Conservation (phyloP, 1,284 basidiomycete species). For the Vanrija sp. region DNA sequence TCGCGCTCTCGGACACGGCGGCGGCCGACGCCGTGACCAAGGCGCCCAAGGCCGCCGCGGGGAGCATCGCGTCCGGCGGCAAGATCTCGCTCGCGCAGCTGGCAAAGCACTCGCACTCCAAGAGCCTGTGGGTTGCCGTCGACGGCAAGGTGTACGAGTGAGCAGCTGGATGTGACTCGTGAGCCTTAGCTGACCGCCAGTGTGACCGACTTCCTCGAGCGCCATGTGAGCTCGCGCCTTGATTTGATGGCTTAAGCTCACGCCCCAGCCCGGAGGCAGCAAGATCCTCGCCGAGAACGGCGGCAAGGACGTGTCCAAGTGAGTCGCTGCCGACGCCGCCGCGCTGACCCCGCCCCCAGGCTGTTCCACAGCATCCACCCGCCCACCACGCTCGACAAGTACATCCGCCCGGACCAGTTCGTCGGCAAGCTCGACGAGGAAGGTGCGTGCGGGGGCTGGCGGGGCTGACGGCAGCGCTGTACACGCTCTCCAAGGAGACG, state of each 20-base stretch:
- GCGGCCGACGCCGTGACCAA: neutral
- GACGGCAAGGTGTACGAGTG: conserved; percentile 38
- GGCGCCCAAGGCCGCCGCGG: neutral
- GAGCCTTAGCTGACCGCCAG: conserved; percentile 14
- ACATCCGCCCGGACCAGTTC: conserved; percentile 14
- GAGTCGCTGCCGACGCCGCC: conserved; percentile 2
- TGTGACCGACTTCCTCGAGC: conserved; percentile 25
- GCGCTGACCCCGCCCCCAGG: conserved; percentile 5
- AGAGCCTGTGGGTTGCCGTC: conserved; percentile 34
- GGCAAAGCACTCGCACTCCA: conserved; percentile 21
- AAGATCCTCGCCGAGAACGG: conserved; percentile 32
- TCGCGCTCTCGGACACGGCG: neutral
- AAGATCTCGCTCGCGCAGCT: conserved; percentile 15
- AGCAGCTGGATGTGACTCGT: neutral
- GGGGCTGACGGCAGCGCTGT: conserved; percentile 5
- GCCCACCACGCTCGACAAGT: conserved; percentile 24
- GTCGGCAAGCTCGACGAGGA: conserved; percentile 25
- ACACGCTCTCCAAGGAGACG: neutral
- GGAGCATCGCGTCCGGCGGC: neutral
- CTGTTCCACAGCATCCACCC: conserved; percentile 27
- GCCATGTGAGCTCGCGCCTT: conserved; percentile 11
- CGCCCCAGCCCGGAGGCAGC: conserved; percentile 31
- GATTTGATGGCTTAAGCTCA: too few relatives aligned
- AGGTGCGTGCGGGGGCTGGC: conserved; percentile 3
- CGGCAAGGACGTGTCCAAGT: conserved; percentile 32